Base-by-base conservation (phyloP, 805 yeast genomes). In the Clavispora carvajalis region DNA sequence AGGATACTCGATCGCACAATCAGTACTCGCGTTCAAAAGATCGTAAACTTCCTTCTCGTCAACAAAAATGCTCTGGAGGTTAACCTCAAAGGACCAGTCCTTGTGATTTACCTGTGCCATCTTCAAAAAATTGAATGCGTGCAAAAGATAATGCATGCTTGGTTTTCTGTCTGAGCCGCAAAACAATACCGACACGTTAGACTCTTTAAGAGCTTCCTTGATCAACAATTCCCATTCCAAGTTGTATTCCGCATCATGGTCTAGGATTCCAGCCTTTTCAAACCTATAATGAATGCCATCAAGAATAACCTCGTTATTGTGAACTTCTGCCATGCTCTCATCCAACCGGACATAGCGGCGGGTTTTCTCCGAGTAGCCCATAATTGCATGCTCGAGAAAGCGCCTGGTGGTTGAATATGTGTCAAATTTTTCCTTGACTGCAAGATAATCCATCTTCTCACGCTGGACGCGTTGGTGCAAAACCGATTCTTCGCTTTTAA, bases 331-430 rank as follows among this genome's bases (percentile, higher is more conserved):
- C n/a, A 19, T 16, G 13, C 22, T 34, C 37, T 3, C 30, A 28
- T 17, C 34, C 22, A 36, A 16, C n/a, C 40, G 47, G 1, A 55
- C 47, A 39, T 58, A 62, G 2, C 61, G 59, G 33, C 71, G 43
- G 11, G 52, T 21, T 30, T 48, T 53, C 0, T 57, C 52, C 37
- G 61, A 56, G 37, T 57, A 54, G 19, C 59, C 55, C 62, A 65
- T 54, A 7, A 78, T 77, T 1, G 76, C 64, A 48, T 76, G 74
- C 52, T 77, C 80, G 29, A 78, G 53, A 8, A 65, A 60, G 46
- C 73, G 62, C 41, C 73, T 60, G 22, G 70, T 62, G 4, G 49
- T 51, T 23, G 58, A 59, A 46, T 70, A 73, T 23, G 58, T 60
- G 15, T 59, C 56, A 6, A 62, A 48, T 17, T 52, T 49, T 12